Base-by-base conservation (phyloP, 352 stramenopile species). In the Saprolegnia parasitica region DNA sequence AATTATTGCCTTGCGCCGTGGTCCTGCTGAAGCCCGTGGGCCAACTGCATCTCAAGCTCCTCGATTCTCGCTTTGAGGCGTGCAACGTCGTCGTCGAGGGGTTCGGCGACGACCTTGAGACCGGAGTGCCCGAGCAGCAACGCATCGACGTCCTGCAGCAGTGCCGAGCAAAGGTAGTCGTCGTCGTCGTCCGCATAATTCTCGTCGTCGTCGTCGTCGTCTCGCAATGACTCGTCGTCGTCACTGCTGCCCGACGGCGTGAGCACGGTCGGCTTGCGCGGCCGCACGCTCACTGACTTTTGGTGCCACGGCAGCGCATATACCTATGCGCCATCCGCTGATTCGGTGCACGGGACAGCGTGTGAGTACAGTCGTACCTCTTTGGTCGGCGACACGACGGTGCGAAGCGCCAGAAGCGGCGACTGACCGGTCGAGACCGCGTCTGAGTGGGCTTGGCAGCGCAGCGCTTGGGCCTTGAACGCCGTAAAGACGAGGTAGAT, bases 401-500 rank as follows among this genome's bases (percentile, higher is more conserved):
- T 89, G 29, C 85, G 80, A 57, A 88, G 73, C 21, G 81, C 84
- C 56, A 91, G 77, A 77, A 93, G 86, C 15, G 81, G 80, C 13
- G 85, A 90, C 21, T 86, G 72, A 18, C 85, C 81, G 39, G 77
- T 78, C 57, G 77, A 73, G 16, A 83, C 75, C 20, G 76, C 77
- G 9, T 80, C 75, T 45, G 81, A 75, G 46, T 78, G 80, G 0
- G 71, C 70, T 32, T 87, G 77, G 56, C 78, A 80, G 18, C 71
- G 74, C 11, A 93, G 72, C 5, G 83, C 83, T 60, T 79, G 77
- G 37, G 82, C 80, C 62, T 80, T 88, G 66, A 94, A 94, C 35
- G 84, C 81, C 16, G 78, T 82, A 24, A 94, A 76, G 23, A 85
- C 91, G 35, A 94, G 80, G n/a, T 87, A 80, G 71, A 94, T 88